Percentiles rank a stretch among this genome's conserved stretches.
Conservation (phyloP, 2,329 filamentous ascomycete species). For the Pyricularia sp. region DNA sequence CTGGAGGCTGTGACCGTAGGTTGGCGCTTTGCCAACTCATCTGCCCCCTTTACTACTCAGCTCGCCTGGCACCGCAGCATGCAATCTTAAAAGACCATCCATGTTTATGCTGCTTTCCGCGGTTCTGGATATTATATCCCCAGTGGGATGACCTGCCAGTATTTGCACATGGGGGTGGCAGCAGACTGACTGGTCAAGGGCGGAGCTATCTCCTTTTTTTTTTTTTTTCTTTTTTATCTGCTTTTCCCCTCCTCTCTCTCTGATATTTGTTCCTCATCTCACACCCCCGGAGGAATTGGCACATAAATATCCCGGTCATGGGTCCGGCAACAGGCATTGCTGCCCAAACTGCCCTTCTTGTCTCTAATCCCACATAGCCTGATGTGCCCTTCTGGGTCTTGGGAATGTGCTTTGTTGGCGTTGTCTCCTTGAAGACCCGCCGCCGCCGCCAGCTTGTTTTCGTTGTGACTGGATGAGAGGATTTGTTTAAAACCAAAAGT, state of each 20-base stretch:
- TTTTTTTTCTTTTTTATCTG: slow-evolving; percentile 2
- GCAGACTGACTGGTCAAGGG: neutral
- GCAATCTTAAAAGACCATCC: neutral
- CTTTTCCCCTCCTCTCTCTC: neutral
- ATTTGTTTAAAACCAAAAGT: neutral
- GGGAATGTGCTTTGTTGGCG: neutral
- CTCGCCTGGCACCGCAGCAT: neutral
- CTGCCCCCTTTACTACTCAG: neutral
- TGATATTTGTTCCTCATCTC: neutral
- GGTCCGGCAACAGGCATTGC: slow-evolving; percentile 20
- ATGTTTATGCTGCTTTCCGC: neutral
- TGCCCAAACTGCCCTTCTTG: slow-evolving; percentile 28
- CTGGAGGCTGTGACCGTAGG: neutral
- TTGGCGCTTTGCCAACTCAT: neutral
- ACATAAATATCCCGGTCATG: neutral
- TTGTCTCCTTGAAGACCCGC: neutral
- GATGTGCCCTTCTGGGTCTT: slow-evolving; percentile 7
- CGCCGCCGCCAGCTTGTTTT: neutral
- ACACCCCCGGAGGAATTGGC: neutral
- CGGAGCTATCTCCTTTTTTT: neutral
- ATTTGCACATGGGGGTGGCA: neutral
- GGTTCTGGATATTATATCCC: neutral
- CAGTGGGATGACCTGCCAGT: slow-evolving; percentile 7
- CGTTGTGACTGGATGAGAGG: slow-evolving; percentile 1
- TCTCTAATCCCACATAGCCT: slow-evolving; percentile 24